phyloP scores from a whole-genome alignment of 352 stramenopile genomes.

The Phytopythium montanum region DNA sequence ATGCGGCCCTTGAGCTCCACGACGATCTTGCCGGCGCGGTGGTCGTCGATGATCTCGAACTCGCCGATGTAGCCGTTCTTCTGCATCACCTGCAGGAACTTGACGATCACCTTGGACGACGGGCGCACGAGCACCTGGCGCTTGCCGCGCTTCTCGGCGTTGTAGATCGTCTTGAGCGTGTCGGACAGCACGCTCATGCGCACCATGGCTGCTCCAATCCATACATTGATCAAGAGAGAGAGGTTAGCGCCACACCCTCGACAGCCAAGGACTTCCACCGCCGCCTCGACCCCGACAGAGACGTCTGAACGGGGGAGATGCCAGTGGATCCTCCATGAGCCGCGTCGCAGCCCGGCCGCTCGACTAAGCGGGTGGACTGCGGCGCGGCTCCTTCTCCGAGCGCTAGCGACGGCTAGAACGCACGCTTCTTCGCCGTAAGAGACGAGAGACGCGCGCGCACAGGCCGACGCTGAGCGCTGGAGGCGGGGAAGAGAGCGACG shows the following conservation, averaged over 20 bases:
- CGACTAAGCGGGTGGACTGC: conserved; percentile 7
- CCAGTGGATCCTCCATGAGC: conserved; percentile 34
- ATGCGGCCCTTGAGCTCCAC: conserved; percentile 97
- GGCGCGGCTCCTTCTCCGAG: conserved; percentile 21
- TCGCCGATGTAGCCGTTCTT: conserved; percentile 99
- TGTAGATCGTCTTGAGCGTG: conserved; percentile 99
- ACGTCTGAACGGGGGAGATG: conserved; percentile 35
- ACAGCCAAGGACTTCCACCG: conserved; percentile 29
- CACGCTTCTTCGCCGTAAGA: background rate
- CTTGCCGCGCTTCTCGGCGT: conserved; percentile 99
- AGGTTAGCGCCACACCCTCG: conserved; percentile 10
- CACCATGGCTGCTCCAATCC: conserved; percentile 91
- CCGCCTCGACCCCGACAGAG: conserved; percentile 16
- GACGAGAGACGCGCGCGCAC: background rate
- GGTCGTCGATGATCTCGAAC: conserved; percentile 99
- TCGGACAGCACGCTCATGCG: conserved; percentile 99
- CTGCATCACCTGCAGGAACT: conserved; percentile 99
- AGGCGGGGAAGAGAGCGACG: conserved; percentile 5
- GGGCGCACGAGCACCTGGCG: conserved; percentile 98
- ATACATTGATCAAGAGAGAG: background rate
- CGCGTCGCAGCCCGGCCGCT: conserved; percentile 29
- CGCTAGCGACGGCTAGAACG: background rate
- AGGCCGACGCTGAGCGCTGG: background rate
- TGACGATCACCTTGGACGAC: conserved; percentile 99
- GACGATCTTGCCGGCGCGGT: conserved; percentile 99